phyloP scores from a whole-genome alignment of 2,329 filamentous ascomycete species.

The Zopfia rhizophila region DNA sequence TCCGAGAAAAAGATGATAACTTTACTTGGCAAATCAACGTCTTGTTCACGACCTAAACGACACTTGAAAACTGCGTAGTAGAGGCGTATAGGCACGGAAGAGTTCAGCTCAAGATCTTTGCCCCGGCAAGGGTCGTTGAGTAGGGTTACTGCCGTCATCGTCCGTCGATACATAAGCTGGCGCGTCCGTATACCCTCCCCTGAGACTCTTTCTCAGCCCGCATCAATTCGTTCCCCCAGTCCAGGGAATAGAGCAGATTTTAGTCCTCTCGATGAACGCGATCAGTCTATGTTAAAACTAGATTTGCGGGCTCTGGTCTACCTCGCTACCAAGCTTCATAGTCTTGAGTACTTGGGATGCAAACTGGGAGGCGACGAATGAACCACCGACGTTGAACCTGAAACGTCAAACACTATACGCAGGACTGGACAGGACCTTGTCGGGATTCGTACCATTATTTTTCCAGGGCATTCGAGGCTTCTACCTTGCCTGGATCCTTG shows the following conservation, averaged over 20 bases:
- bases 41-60: conserved; percentile 2
- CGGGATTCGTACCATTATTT: conserved; percentile 8
- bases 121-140: neutral
- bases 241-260: too few relatives aligned
- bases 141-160: conserved; percentile 4
- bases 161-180: conserved; percentile 10
- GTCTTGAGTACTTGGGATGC: conserved; percentile 2
- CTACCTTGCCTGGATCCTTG: neutral
- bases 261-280: neutral
- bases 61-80: conserved; percentile 1
- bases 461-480: neutral
- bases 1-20: conserved; percentile 2
- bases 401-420: neutral
- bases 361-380: neutral
- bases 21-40: conserved; percentile 6
- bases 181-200: conserved; percentile 10
- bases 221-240: conserved; percentile 4
- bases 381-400: too few relatives aligned
- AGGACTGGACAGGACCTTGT: conserved; percentile 3
- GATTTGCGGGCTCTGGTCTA: conserved; percentile 16
- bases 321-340: conserved; percentile 2
- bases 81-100: conserved; percentile 5
- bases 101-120: conserved; percentile 6
- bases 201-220: conserved; percentile 1
- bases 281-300: conserved; percentile 3